These are phyloP conservation scores for Candida dajiaensis DNA, from an alignment of 805 yeast genomes.

Conservation along the genomic window DNA sequence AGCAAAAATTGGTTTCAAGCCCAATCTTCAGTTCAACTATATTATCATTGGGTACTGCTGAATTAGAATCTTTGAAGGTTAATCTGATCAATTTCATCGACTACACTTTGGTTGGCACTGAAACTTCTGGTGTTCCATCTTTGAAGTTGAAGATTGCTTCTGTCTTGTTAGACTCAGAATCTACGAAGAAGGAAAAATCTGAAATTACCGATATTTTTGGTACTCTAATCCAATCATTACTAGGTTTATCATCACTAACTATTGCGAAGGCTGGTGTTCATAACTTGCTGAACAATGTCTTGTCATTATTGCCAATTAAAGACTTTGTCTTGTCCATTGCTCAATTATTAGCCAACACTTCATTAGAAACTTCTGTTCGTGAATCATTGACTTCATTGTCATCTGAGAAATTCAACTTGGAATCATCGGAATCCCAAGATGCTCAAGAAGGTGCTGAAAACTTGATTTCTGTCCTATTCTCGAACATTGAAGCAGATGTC, in stretches of 20 bases:
- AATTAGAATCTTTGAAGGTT: constrained; percentile 41
- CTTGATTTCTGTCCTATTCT: constrained; percentile 45
- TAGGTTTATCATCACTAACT: constrained; percentile 21
- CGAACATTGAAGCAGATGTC: constrained; percentile 27
- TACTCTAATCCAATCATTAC: constrained; percentile 14
- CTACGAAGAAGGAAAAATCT: constrained; percentile 8
- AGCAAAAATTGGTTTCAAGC: constrained; percentile 38
- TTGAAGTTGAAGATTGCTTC: constrained; percentile 51
- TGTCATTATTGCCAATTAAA: constrained; percentile 70
- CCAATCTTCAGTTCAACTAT: constrained; percentile 61
- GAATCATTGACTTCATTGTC: constrained; percentile 59
- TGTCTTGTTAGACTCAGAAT: constrained; percentile 37
- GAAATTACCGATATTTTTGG: constrained; percentile 15
- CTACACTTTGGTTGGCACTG: constrained; percentile 29
- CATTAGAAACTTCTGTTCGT: constrained; percentile 42
- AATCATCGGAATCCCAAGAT: constrained; percentile 43
- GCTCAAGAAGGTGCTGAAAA: constrained; percentile 46
- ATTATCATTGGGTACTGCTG: constrained; percentile 42
- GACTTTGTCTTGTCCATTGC: constrained; percentile 62
- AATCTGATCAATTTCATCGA: constrained; percentile 53
- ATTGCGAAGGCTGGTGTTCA: constrained; percentile 22
- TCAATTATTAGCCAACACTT: constrained; percentile 27
- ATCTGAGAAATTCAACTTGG: constrained; percentile 63
- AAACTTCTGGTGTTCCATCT: constrained; percentile 36
- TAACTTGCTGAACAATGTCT: constrained; percentile 51